These are phyloP conservation scores for Auricularia auricula-judae DNA, from an alignment of 768 basidiomycete genomes.

Conservation along the genomic window DNA sequence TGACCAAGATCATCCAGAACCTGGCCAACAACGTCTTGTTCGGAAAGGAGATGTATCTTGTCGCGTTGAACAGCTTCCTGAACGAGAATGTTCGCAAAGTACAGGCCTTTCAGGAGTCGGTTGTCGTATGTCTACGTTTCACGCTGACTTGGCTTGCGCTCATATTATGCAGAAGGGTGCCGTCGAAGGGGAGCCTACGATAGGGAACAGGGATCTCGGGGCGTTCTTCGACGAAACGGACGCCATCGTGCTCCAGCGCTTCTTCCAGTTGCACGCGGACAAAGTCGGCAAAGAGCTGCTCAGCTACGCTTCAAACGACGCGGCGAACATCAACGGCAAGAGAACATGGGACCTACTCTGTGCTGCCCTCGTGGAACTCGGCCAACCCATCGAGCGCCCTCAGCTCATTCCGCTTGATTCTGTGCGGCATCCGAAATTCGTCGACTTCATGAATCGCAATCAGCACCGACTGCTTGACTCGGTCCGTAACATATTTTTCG, in stretches of 20 bases:
- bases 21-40: constrained; percentile 91
- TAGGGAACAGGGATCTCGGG: constrained; percentile 36
- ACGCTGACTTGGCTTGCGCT: background rate
- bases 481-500: constrained; percentile 56
- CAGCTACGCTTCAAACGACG: constrained; percentile 47
- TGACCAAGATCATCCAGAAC: constrained; percentile 89
- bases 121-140: constrained; percentile 36
- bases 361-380: constrained; percentile 67
- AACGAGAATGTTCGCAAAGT: constrained; percentile 29
- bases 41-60: constrained; percentile 76
- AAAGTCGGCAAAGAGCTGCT: constrained; percentile 81
- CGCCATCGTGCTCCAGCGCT: constrained; percentile 70
- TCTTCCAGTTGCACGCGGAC: constrained; percentile 75
- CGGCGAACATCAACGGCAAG: constrained; percentile 52
- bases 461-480: constrained; percentile 47
- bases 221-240: constrained; percentile 79
- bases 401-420: constrained; percentile 37
- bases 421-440: constrained; percentile 49
- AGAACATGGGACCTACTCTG: constrained; percentile 79
- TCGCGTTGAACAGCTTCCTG: constrained; percentile 64
- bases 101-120: constrained; percentile 6
- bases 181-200: constrained; percentile 37
- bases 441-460: constrained; percentile 56
- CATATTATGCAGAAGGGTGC: background rate
- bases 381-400: constrained; percentile 57